These are phyloP conservation scores for Aplosporella prunicola DNA, from an alignment of 2,329 filamentous ascomycete species.

Conservation along the genomic window DNA sequence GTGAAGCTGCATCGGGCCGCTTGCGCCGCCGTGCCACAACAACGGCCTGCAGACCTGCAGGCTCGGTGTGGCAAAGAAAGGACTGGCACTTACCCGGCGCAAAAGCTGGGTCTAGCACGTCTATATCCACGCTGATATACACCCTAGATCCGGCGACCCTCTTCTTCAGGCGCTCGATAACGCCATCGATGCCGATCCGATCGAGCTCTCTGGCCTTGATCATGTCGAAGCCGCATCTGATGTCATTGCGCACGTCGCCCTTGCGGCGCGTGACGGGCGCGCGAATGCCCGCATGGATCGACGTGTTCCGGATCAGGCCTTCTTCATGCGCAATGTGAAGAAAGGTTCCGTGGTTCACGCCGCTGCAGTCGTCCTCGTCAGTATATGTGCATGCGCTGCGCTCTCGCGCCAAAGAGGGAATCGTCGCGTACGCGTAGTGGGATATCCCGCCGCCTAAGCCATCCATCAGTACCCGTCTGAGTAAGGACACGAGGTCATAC, in stretches of 20 bases:
- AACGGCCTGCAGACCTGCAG: too few relatives aligned
- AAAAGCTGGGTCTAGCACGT: constrained; percentile 47
- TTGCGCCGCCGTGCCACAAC: neutral
- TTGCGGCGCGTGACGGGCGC: constrained; percentile 42
- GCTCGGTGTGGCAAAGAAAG: neutral
- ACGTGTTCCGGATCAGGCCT: constrained; percentile 48
- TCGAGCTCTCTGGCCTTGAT: constrained; percentile 49
- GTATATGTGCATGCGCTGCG: neutral
- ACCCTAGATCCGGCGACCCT: constrained; percentile 45
- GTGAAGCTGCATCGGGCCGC: too few relatives aligned
- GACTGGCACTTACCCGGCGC: constrained; percentile 37
- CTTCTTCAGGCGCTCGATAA: constrained; percentile 41
- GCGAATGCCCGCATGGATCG: constrained; percentile 53
- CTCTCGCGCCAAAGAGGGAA: neutral
- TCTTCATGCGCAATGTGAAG: constrained; percentile 55
- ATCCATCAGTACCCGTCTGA: too few relatives aligned
- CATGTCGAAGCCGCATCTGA: constrained; percentile 49
- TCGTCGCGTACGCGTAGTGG: constrained; percentile 44
- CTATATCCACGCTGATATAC: constrained; percentile 49
- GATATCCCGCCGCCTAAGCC: constrained; percentile 49
- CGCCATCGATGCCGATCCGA: constrained; percentile 36
- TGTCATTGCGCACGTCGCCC: constrained; percentile 47
- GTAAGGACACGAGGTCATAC: too few relatives aligned
- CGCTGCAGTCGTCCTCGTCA: constrained; percentile 28
- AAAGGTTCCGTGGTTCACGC: constrained; percentile 54